Base-by-base conservation (phyloP, 1,284 basidiomycete species). In the Ceratobasidium sp. region DNA sequence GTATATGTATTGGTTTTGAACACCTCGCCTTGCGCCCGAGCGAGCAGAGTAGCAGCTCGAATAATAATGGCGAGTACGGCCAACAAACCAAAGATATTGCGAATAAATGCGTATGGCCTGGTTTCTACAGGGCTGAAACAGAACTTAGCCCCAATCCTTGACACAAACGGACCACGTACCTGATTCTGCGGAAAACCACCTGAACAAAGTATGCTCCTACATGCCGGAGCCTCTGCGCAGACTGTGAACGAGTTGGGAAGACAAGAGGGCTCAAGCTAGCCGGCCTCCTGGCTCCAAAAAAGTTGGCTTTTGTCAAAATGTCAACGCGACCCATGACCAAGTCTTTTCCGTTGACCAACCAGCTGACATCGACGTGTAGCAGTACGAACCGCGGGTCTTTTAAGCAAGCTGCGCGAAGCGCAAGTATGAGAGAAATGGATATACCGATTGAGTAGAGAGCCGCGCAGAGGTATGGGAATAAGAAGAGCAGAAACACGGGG, bases 291-390 rank as follows among this genome's bases (percentile, higher is more conserved):
- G n/a, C 29, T 38, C 54, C 54, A 56, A 56, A 6, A 4, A 56
- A 27, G 25, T 22, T 27, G 8, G 54, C 42, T 8, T 25, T 34
- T 13, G 34, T 6, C 22, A 42, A 58, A 22, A 27, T 58, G 20
- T 58, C 40, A 15, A 58, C 29, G 7, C 27, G 43, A 7, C 56
- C 56, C 22, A 29, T 29, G 6, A 58, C 29, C 13, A 58, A 38
- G 32, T 58, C 56, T 29, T 58, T 58, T 31, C 56, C 56, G 42
- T 58, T 58, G 38, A 58, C 56, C 25, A 17, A 43, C 56, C 56
- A 45, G 15, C 56, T 22, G 45, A 58, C 40, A 1, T 58, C 27
- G n/a, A n/a, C n/a, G n/a, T n/a, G n/a, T n/a, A n/a, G n/a, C n/a
- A n/a, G n/a, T n/a, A n/a, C n/a, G n/a, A n/a, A n/a, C n/a, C n/a